phyloP scores from a whole-genome alignment of 176 grass and related monocot species.

The Saccharum spontaneum region DNA sequence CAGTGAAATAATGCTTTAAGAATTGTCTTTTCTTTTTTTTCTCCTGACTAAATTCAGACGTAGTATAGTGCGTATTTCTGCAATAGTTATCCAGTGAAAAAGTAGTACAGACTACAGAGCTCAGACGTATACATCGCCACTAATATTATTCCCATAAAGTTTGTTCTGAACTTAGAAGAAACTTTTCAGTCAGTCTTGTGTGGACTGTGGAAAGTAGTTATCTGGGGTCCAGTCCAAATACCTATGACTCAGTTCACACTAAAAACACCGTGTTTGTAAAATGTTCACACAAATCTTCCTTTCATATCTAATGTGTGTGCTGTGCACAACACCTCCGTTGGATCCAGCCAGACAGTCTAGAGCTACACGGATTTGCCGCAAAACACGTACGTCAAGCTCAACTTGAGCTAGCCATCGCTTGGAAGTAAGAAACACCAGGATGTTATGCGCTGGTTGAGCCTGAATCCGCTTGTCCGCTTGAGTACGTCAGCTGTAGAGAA shows the following conservation, averaged over 20 bases:
- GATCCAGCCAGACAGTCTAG: background rate
- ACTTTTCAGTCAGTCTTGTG: background rate
- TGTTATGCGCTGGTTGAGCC: constrained; percentile 11
- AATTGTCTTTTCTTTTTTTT: background rate
- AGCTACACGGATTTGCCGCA: background rate
- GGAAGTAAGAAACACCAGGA: background rate
- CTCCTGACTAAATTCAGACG: background rate
- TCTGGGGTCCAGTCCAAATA: background rate
- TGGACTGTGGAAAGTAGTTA: background rate
- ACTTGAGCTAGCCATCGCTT: constrained; percentile 19
- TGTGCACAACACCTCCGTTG: background rate
- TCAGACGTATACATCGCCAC: background rate
- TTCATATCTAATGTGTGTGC: background rate
- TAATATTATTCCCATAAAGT: background rate
- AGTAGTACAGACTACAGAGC: background rate
- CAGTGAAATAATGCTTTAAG: background rate
- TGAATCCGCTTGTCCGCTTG: background rate
- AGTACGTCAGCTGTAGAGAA: background rate
- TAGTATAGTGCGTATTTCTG: too few species aligned
- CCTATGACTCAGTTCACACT: background rate
- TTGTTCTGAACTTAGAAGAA: background rate
- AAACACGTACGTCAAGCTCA: constrained; percentile 20
- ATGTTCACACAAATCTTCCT: background rate
- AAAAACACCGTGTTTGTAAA: background rate
- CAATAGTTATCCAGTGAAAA: background rate